These are phyloP conservation scores for Macaranga tanarius DNA, from an alignment of 441 rosid genomes.

Conservation along the genomic window DNA sequence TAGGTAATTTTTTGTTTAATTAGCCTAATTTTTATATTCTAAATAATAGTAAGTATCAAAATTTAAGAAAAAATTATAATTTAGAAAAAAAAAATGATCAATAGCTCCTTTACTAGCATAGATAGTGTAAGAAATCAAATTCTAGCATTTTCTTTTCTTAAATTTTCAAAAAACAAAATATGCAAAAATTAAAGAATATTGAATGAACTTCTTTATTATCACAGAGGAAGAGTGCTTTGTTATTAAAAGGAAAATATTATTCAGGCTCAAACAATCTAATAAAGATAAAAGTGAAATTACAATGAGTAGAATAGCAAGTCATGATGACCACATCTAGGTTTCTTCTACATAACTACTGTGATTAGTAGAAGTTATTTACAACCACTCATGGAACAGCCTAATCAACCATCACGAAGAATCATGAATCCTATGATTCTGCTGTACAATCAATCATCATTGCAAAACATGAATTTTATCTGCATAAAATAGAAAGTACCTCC, in stretches of 20 bases:
- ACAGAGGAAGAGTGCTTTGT: not conserved
- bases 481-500: constrained; percentile 54
- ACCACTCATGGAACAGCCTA: not conserved
- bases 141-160: no score
- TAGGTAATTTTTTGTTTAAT: no score
- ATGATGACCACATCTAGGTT: not conserved
- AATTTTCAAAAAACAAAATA: no score
- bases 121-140: no score
- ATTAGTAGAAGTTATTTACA: not conserved
- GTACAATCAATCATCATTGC: not conserved
- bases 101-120: no score
- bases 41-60: no score
- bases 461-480: constrained; percentile 11
- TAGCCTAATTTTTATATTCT: no score
- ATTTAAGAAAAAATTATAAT: no score
- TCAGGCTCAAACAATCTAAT: not conserved
- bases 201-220: no score
- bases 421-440: not conserved
- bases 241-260: not conserved
- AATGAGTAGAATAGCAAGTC: constrained; percentile 3
- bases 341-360: not conserved
- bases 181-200: no score
- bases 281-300: not conserved
- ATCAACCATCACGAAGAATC: not conserved
- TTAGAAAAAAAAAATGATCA: no score